A percentile compares a stretch with the other conserved stretches of the same genome.
Evolutionary conservation across 192 early-diverging fungal genomes (phyloP).

Genomic region (Linnemannia exigua): DNA sequence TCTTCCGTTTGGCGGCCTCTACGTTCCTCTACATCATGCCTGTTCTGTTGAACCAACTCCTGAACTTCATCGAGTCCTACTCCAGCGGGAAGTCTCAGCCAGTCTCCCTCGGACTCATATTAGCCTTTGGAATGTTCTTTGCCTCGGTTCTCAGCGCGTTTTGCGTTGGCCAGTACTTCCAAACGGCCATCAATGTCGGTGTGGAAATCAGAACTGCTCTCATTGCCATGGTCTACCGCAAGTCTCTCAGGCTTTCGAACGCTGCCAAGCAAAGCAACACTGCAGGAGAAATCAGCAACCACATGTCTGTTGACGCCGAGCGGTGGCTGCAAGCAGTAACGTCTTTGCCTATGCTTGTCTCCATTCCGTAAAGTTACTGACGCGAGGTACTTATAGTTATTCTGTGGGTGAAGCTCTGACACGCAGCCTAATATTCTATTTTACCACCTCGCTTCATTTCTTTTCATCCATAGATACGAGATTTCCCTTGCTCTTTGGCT

Average conservation of each 20-base stretch:
- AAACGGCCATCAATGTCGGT: slow-evolving; percentile 42
- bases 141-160: slow-evolving; percentile 29
- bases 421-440: background rate
- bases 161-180: slow-evolving; percentile 44
- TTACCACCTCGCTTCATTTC: background rate
- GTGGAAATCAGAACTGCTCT: slow-evolving; percentile 51
- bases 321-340: slow-evolving; percentile 27
- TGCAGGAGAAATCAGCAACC: slow-evolving; percentile 59
- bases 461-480: slow-evolving; percentile 17
- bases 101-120: slow-evolving; percentile 40
- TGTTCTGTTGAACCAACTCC: slow-evolving; percentile 34
- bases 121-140: slow-evolving; percentile 59
- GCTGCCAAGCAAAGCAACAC: slow-evolving; percentile 47
- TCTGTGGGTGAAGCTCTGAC: background rate
- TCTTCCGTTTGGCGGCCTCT: slow-evolving; percentile 38
- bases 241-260: slow-evolving; percentile 48
- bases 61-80: slow-evolving; percentile 48
- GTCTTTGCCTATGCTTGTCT: slow-evolving; percentile 37
- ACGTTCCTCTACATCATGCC: slow-evolving; percentile 40
- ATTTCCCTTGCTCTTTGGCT: slow-evolving; percentile 49
- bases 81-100: slow-evolving; percentile 23
- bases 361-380: slow-evolving; percentile 13
- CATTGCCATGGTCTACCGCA: slow-evolving; percentile 59
- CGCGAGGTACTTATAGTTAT: background rate
- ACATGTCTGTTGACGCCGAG: slow-evolving; percentile 59